Evolutionary conservation across 371 early-diverging fungal genomes (phyloP).

Genomic region (Syncephalastrum racemosum): DNA sequence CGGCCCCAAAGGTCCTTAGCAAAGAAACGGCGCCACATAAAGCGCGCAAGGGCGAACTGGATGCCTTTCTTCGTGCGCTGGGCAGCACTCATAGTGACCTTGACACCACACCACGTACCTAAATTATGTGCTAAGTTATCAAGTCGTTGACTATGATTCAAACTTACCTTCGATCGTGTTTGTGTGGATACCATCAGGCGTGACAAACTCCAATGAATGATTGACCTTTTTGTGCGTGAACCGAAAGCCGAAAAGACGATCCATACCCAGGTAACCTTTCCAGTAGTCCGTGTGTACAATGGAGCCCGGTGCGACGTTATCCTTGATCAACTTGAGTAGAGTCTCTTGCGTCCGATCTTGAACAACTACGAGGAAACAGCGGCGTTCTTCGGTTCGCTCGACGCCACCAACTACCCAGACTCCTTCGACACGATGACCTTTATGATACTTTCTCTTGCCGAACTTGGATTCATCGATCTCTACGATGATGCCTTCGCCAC

Average conservation of each 20-base stretch:
- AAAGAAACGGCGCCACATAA: slow-evolving; percentile 13
- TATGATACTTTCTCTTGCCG: slow-evolving; percentile 16
- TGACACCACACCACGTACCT: slow-evolving; percentile 18
- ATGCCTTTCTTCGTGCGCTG: slow-evolving; percentile 2
- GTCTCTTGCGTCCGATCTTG: slow-evolving; percentile 1
- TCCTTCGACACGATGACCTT: slow-evolving; percentile 16
- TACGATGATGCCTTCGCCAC: slow-evolving; percentile 6
- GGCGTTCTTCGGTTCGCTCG: slow-evolving; percentile 11
- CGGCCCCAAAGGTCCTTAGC: slow-evolving; percentile 9
- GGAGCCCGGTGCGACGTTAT: slow-evolving; percentile 8
- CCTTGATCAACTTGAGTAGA: slow-evolving; percentile 1
- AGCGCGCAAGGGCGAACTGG: slow-evolving; percentile 13
- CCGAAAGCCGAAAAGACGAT: too few species aligned
- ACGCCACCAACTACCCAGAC: slow-evolving; percentile 21
- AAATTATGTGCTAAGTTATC: neutral
- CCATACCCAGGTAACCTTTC: too few species aligned
- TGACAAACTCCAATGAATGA: slow-evolving; percentile 3
- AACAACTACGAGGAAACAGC: slow-evolving; percentile 11
- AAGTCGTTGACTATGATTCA: too few species aligned
- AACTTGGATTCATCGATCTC: slow-evolving; percentile 23
- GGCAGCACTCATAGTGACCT: neutral
- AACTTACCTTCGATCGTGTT: slow-evolving; percentile 19
- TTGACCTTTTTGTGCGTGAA: slow-evolving; percentile 8
- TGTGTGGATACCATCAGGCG: slow-evolving; percentile 7
- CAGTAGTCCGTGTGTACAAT: slow-evolving; percentile 16